Evolutionary conservation across 495 filamentous ascomycete species (phyloP).

Genomic region (Jackrogersella multiformis): DNA sequence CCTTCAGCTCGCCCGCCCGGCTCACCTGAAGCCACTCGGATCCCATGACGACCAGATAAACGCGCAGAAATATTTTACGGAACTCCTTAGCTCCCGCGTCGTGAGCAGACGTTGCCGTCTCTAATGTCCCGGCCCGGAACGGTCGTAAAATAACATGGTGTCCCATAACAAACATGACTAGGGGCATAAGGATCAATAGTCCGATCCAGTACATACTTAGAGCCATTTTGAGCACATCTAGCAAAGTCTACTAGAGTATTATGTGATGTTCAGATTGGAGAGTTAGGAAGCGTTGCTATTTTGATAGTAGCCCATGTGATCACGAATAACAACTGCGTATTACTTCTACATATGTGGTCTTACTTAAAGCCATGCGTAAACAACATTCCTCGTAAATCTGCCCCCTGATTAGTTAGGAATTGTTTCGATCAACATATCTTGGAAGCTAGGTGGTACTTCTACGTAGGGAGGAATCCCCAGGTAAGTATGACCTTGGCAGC

Average conservation of each 20-base stretch:
- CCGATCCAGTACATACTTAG: conserved; percentile 38
- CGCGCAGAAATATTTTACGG: conserved; percentile 51
- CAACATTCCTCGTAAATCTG: background rate
- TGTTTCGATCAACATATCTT: too few relatives aligned
- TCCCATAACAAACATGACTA: conserved; percentile 31
- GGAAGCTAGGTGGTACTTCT: too few relatives aligned
- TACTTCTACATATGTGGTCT: background rate
- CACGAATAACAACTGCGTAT: too few relatives aligned
- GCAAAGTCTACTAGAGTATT: background rate
- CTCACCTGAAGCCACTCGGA: conserved; percentile 60
- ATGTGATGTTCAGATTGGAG: background rate
- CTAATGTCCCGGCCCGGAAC: conserved; percentile 6
- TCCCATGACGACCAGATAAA: conserved; percentile 55
- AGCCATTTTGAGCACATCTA: conserved; percentile 15
- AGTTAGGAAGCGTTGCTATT: background rate
- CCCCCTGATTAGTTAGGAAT: background rate
- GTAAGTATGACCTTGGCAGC: too few relatives aligned
- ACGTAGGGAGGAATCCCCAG: too few relatives aligned
- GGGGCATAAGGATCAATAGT: conserved; percentile 30
- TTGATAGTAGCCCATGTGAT: too few relatives aligned
- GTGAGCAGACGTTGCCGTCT: conserved; percentile 11
- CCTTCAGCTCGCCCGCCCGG: background rate
- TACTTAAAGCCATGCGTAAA: background rate
- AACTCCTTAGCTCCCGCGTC: conserved; percentile 48
- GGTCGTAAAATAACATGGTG: conserved; percentile 17